Conservation (phyloP, 2,329 filamentous ascomycete genomes). For the Colletotrichum ledebouriae region DNA sequence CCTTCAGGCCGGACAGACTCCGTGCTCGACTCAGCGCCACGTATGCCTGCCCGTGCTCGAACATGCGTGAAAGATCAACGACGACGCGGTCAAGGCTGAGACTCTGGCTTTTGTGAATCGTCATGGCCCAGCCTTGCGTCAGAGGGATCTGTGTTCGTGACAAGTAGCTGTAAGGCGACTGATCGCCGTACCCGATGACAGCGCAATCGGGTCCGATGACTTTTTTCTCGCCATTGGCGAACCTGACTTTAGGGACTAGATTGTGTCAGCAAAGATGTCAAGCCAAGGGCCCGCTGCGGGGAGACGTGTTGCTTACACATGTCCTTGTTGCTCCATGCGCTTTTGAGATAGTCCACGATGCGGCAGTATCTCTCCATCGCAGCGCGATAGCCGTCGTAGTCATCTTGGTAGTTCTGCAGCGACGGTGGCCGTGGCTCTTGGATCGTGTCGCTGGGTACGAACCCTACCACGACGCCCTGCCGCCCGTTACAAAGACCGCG, state of each 20-base stretch:
- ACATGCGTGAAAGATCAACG: background rate
- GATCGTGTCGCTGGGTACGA: no score
- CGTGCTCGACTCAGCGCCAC: background rate
- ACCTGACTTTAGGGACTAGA: slow-evolving; percentile 3
- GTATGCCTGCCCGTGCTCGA: background rate
- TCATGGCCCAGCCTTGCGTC: background rate
- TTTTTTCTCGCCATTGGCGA: background rate
- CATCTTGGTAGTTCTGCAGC: no score
- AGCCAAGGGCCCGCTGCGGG: no score
- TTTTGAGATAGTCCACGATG: background rate
- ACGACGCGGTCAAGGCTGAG: background rate
- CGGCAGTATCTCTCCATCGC: no score
- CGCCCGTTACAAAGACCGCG: no score
- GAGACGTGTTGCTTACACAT: background rate
- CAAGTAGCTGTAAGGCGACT: no score
- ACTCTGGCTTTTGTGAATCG: background rate
- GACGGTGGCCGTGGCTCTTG: no score
- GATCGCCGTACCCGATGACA: background rate
- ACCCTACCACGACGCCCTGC: no score
- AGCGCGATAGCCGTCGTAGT: no score
- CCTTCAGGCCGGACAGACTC: background rate
- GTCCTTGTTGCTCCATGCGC: background rate
- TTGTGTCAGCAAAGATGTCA: no score
- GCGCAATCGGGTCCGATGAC: slow-evolving; percentile 16
- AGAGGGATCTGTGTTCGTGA: background rate